Evolutionary conservation across 2,329 filamentous ascomycete genomes (phyloP).

Genomic region (Purpureocillium takamizusanense): DNA sequence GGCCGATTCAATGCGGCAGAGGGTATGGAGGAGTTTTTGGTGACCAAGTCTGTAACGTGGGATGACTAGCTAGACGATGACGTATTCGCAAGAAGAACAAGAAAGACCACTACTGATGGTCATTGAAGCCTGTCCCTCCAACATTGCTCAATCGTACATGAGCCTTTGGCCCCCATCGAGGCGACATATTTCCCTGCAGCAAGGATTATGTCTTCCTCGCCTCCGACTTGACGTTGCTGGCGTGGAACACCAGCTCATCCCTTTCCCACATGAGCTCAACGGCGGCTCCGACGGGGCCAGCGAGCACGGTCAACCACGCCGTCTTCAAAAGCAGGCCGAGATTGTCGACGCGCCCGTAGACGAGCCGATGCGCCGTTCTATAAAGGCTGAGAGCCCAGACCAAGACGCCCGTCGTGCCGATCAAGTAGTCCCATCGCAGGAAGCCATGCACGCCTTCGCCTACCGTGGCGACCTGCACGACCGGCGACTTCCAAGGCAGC

Average conservation of each 20-base stretch:
- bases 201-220: background rate
- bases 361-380: constrained; percentile 3
- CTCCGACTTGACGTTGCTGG: background rate
- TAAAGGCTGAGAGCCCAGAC: constrained; percentile 10
- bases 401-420: constrained; percentile 8
- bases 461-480: constrained; percentile 5
- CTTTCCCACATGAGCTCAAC: constrained; percentile 13
- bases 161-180: too few species aligned
- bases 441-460: constrained; percentile 9
- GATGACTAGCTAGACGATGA: too few species aligned
- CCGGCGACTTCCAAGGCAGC: constrained; percentile 8
- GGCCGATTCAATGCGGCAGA: background rate
- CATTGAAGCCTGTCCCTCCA: too few species aligned
- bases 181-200: too few species aligned
- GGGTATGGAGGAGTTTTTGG: constrained; percentile 2
- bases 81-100: too few species aligned
- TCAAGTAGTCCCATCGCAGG: constrained; percentile 11
- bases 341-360: background rate
- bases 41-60: constrained; percentile 1
- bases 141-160: too few species aligned
- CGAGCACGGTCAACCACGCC: constrained; percentile 5
- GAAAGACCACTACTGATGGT: too few species aligned
- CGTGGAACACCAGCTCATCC: constrained; percentile 8
- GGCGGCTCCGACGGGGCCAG: constrained; percentile 8
- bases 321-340: constrained; percentile 1